Percentiles rank a stretch among this genome's conserved stretches.
Conservation (phyloP, 2,329 filamentous ascomycete species). For the Aspergillus ochraceoroseus region DNA sequence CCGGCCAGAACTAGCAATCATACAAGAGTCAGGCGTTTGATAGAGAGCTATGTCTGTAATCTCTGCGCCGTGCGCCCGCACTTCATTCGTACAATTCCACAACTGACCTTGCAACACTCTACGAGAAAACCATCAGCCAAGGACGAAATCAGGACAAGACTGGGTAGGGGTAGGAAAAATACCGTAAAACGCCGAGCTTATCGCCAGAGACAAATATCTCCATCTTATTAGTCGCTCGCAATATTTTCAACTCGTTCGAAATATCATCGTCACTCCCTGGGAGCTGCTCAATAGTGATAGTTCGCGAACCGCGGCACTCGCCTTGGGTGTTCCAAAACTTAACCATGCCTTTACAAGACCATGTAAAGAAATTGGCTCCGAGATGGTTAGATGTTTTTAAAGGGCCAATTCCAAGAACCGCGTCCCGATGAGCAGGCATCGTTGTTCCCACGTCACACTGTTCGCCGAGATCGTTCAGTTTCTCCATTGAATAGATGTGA, state of each 20-base stretch:
- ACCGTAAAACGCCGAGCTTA: conserved; percentile 70
- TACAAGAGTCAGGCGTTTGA: conserved; percentile 55
- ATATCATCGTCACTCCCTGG: conserved; percentile 42
- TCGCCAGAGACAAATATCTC: conserved; percentile 76
- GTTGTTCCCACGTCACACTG: conserved; percentile 30
- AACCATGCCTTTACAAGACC: conserved; percentile 75
- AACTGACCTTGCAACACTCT: conserved; percentile 46
- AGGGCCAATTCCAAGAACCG: conserved; percentile 65
- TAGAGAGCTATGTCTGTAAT: conserved; percentile 75
- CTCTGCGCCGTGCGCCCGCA: conserved; percentile 81
- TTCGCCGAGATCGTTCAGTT: conserved; percentile 28
- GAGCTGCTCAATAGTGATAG: conserved; percentile 64
- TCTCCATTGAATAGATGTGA: conserved; percentile 53
- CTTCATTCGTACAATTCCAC: conserved; percentile 60
- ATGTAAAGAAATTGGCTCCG: conserved; percentile 76
- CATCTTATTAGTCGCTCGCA: conserved; percentile 57
- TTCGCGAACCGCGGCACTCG: conserved; percentile 58
- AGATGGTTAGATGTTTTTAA: conserved; percentile 57
- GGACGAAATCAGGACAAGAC: no score
- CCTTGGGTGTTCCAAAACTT: conserved; percentile 79
- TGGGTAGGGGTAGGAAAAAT: conserved; percentile 5
- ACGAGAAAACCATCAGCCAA: conserved; percentile 19
- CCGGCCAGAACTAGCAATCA: conserved; percentile 77
- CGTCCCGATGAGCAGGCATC: conserved; percentile 54
- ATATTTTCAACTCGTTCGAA: conserved; percentile 54